Evolutionary conservation across 106 monocot species (phyloP).

Genomic region (Dendrobium chrysotoxum): DNA sequence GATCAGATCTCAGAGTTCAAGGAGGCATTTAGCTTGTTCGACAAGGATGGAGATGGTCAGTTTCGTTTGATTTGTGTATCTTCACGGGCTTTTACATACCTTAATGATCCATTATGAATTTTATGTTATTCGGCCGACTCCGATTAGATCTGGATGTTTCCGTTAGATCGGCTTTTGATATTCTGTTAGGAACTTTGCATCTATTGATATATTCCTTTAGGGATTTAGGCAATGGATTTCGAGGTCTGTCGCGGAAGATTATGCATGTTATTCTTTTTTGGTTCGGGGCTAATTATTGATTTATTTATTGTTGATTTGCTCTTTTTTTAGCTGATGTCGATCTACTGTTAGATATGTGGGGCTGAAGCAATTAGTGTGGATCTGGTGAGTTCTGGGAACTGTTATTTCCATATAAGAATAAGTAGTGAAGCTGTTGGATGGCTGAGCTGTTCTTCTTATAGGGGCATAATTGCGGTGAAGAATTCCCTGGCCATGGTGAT

Average conservation of each 20-base stretch:
- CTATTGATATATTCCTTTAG: background rate
- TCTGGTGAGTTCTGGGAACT: too few species aligned
- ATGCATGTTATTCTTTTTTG: background rate
- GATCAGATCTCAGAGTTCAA: slow-evolving; percentile 36
- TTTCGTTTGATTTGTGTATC: background rate
- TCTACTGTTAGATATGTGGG: background rate
- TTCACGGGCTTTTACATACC: background rate
- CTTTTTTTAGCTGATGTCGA: background rate
- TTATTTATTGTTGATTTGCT: background rate
- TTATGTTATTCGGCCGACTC: background rate
- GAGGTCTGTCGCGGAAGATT: background rate
- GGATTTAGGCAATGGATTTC: background rate
- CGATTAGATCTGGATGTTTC: background rate
- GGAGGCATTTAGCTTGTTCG: slow-evolving; percentile 39
- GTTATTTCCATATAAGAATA: too few species aligned
- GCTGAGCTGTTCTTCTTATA: too few species aligned
- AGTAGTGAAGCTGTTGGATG: too few species aligned
- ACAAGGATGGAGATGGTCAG: slow-evolving; percentile 36
- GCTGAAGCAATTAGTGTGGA: too few species aligned
- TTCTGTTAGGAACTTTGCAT: background rate
- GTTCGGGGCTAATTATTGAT: background rate
- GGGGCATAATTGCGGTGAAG: too few species aligned
- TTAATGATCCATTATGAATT: background rate
- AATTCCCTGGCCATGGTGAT: too few species aligned
- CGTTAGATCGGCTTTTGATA: background rate